Base-by-base conservation (phyloP, 768 basidiomycete species). In the Rhodosporidiobolus sp. region DNA sequence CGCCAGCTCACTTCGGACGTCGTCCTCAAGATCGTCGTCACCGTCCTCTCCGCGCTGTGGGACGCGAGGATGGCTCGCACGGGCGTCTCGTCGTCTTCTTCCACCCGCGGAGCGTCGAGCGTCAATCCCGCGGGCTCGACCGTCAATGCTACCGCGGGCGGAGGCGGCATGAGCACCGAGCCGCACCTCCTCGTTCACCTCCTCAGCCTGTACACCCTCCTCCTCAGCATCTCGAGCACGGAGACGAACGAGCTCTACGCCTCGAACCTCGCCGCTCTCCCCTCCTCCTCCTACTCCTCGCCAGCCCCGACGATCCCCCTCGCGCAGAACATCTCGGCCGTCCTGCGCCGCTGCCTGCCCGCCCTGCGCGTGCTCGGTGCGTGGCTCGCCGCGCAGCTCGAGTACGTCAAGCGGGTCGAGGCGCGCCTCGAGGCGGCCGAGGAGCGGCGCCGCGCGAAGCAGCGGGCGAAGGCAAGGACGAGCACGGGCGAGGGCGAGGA, bases 361-460 rank as follows among this genome's bases (percentile, higher is more conserved):
- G 89, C 91, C 11, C 82, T 98, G 46, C 87, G 95, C 28, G 88
- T 97, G 66, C 87, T 89, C 9, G 88, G 88, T 78, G 94, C 93
- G 79, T 99, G 96, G 96, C 80, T 97, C 20, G 83, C 85, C 43
- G 87, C 87, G 8, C 92, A 97, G 79, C 81, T 87, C 76, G 86
- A 86, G 70, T 90, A 91, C 74, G 79, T 92, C 32, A 77, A 82
- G 50, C 86, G 87, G 1, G 56, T 73, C 43, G 57, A 67, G 26
- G 65, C 56, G 12, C 60, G 75, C 10, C 46, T 76, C 7, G 63
- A 50, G 28, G 71, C 67, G 17, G 35, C 46, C 20, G 73, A 43
- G 38, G 38, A 70, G 65, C 50, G 55, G 24, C 65, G 50, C 53
- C 59, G 43, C 8, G 26, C 58, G 16, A n/a, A 43, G 48, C 30